Percentiles rank a stretch among this genome's conserved stretches.
These are phyloP conservation scores for Phytophthora fragariae DNA, from an alignment of 352 stramenopile genomes.

Conservation along the genomic window DNA sequence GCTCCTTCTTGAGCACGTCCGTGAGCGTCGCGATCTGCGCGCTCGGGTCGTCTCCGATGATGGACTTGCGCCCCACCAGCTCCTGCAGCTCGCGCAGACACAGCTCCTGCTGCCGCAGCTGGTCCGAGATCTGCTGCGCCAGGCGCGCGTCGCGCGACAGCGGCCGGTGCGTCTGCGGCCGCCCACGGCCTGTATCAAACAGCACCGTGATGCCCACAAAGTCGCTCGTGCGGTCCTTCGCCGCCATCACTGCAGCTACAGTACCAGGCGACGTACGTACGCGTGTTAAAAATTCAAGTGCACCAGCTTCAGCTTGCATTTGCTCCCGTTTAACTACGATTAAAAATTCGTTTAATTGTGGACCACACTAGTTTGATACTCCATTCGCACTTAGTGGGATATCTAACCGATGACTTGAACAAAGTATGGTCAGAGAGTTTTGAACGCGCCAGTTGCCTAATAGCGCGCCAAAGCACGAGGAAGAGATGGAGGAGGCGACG, in stretches of 20 bases:
- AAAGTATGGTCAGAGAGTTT: no score
- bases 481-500: conserved; percentile 71
- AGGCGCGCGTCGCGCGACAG: conserved; percentile 76
- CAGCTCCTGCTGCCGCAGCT: conserved; percentile 82
- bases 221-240: conserved; percentile 82
- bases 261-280: no score
- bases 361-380: not conserved
- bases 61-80: conserved; percentile 76
- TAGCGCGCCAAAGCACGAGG: not conserved
- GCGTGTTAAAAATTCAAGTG: no score
- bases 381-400: not conserved
- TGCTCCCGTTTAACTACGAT: no score
- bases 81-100: conserved; percentile 79
- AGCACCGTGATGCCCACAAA: conserved; percentile 88
- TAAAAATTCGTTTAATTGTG: not conserved
- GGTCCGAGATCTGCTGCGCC: conserved; percentile 84
- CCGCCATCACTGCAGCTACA: conserved; percentile 1
- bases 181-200: conserved; percentile 69
- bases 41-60: conserved; percentile 80
- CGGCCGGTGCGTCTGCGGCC: conserved; percentile 61
- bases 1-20: conserved; percentile 82
- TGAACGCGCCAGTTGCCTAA: conserved; percentile 25
- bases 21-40: conserved; percentile 82
- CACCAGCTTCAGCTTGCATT: no score
- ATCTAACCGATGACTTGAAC: no score